Evolutionary conservation across 495 filamentous ascomycete species (phyloP).

Genomic region (Cryomyces minteri): DNA sequence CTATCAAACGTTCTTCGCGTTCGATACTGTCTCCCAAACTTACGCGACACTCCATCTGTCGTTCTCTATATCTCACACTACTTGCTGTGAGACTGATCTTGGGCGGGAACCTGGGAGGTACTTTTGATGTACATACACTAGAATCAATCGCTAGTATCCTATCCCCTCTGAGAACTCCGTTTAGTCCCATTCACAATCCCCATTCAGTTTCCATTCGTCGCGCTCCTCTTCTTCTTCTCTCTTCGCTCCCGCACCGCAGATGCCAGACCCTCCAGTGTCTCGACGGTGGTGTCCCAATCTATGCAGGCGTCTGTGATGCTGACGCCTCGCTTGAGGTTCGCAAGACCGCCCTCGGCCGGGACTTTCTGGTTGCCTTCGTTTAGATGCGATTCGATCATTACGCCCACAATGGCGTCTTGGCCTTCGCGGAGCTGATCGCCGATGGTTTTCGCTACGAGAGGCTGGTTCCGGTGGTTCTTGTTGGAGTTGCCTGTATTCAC

Average conservation of each 20-base stretch:
- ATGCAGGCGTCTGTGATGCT: conserved; percentile 98
- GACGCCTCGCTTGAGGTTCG: conserved; percentile 72
- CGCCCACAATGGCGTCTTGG: conserved; percentile 74
- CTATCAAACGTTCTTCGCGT: too few relatives aligned
- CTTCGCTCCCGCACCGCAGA: conserved; percentile 65
- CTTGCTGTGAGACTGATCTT: too few relatives aligned
- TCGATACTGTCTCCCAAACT: too few relatives aligned
- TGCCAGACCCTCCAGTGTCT: conserved; percentile 72
- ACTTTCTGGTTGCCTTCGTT: conserved; percentile 92
- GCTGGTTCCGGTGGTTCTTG: conserved; percentile 76
- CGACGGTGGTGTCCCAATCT: conserved; percentile 75
- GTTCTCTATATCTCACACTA: too few relatives aligned
- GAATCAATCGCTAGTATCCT: too few relatives aligned
- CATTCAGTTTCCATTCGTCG: background rate
- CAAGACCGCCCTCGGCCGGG: conserved; percentile 53
- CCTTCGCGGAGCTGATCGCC: conserved; percentile 74
- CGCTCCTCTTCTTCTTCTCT: conserved; percentile 12
- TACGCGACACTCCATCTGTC: too few relatives aligned
- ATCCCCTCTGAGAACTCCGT: too few relatives aligned
- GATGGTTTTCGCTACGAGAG: conserved; percentile 67
- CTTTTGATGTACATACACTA: too few relatives aligned
- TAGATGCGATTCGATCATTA: conserved; percentile 99
- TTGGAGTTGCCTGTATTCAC: conserved; percentile 41
- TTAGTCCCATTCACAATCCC: too few relatives aligned
- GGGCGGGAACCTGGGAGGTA: too few relatives aligned